Conservation (phyloP, 164 flowering plant species). For the Vitis rotundifolia region DNA sequence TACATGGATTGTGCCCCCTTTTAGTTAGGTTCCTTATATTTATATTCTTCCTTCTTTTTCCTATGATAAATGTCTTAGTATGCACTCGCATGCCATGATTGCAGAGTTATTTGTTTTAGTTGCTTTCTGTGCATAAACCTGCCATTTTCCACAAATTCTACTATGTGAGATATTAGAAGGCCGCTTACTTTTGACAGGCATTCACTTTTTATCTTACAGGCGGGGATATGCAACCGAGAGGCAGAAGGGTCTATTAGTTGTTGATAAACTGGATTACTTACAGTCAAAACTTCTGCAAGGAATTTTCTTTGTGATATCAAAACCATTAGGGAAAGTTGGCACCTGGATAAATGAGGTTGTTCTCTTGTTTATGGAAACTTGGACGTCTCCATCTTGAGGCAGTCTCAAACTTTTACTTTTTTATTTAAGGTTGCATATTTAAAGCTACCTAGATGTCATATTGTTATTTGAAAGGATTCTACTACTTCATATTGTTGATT, state of each 20-base stretch:
- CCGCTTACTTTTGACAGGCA: constrained; percentile 7
- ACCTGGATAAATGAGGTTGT: constrained; percentile 74
- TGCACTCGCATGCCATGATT: not conserved
- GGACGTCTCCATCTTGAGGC: not conserved
- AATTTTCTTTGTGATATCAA: constrained; percentile 56
- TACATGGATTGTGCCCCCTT: too few relatives aligned
- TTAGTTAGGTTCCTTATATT: too few relatives aligned
- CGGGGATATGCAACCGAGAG: constrained; percentile 90
- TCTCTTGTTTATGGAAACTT: constrained; percentile 10
- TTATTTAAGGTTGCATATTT: not conserved
- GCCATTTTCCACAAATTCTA: too few relatives aligned
- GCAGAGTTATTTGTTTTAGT: not conserved
- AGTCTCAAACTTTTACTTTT: constrained; percentile 1
- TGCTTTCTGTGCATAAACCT: not conserved
- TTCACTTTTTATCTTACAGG: constrained; percentile 43
- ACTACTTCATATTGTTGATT: too few relatives aligned
- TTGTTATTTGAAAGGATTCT: not conserved
- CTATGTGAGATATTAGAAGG: not conserved
- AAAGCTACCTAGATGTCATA: not conserved
- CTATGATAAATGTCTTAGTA: not conserved
- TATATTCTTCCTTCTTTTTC: too few relatives aligned
- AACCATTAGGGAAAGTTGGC: constrained; percentile 69
- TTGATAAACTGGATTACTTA: constrained; percentile 84
- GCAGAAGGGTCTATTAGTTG: constrained; percentile 82
- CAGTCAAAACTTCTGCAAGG: constrained; percentile 80